Percentiles rank a stretch among this genome's conserved stretches.
Evolutionary conservation across 2,329 filamentous ascomycete species (phyloP).

Genomic region (Falciphora oryzae): DNA sequence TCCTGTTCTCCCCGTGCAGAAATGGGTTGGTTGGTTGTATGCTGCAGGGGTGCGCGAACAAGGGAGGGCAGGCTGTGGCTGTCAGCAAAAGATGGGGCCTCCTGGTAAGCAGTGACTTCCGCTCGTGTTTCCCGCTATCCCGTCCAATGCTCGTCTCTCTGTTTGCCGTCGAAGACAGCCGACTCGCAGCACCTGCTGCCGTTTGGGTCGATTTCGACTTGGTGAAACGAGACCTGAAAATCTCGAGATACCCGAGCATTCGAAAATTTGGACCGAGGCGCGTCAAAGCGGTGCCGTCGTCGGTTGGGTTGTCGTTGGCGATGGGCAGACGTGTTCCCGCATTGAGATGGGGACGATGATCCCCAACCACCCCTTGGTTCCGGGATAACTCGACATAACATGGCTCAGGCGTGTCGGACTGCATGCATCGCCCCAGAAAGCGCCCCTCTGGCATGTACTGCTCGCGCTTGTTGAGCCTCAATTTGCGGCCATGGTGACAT

Average conservation of each 20-base stretch:
- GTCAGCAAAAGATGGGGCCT: constrained; percentile 1
- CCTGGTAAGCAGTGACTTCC: neutral
- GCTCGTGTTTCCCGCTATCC: neutral
- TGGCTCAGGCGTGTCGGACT: neutral
- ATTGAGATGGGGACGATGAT: no score
- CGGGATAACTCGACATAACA: neutral
- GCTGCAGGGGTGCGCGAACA: neutral
- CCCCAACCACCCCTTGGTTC: neutral
- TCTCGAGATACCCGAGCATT: no score
- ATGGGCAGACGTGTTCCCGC: no score
- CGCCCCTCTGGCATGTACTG: neutral
- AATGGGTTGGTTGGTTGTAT: neutral
- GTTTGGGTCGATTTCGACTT: no score
- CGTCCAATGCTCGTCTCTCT: neutral
- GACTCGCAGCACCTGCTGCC: no score
- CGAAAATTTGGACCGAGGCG: no score
- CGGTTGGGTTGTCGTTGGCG: no score
- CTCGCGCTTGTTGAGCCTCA: neutral
- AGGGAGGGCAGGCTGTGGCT: neutral
- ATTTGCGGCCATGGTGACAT: neutral
- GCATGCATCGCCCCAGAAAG: neutral
- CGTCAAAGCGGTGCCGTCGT: no score
- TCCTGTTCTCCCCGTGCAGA: neutral
- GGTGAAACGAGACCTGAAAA: no score
- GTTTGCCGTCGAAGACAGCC: neutral